A percentile compares a stretch with the other conserved stretches of the same genome.
These are phyloP conservation scores for Butyriboletus appendiculatus DNA, from an alignment of 1,284 basidiomycete species.

Conservation along the genomic window DNA sequence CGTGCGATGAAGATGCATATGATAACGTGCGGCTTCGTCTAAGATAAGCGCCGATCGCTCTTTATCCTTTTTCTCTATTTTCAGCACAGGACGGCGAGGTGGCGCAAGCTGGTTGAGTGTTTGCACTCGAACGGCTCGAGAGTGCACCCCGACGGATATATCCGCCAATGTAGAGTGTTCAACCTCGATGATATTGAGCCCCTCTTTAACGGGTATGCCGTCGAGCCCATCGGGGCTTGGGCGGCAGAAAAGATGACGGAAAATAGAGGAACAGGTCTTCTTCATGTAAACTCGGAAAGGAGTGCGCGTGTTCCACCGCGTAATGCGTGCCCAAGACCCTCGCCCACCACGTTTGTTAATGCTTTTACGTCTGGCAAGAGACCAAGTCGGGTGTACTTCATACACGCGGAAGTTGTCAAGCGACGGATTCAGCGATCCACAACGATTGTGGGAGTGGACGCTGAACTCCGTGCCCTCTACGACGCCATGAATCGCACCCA, in stretches of 20 bases:
- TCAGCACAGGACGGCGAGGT: slow-evolving; percentile 34
- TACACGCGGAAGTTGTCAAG: slow-evolving; percentile 50
- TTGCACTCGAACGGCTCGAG: slow-evolving; percentile 40
- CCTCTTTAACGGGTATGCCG: slow-evolving; percentile 30
- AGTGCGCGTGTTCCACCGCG: slow-evolving; percentile 53
- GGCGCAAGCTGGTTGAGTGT: slow-evolving; percentile 39
- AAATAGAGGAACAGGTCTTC: slow-evolving; percentile 40
- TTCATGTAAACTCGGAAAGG: slow-evolving; percentile 49
- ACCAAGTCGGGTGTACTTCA: slow-evolving; percentile 59
- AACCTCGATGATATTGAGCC: slow-evolving; percentile 40
- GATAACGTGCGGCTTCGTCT: slow-evolving; percentile 46
- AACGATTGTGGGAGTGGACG: slow-evolving; percentile 58
- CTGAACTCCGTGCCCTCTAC: slow-evolving; percentile 59
- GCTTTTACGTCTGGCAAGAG: slow-evolving; percentile 46
- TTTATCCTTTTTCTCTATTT: slow-evolving; percentile 37
- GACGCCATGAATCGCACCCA: slow-evolving; percentile 61
- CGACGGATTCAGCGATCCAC: slow-evolving; percentile 55
- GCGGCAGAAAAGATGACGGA: slow-evolving; percentile 40
- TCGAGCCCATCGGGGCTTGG: slow-evolving; percentile 28
- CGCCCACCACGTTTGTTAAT: slow-evolving; percentile 35
- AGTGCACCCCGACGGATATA: slow-evolving; percentile 41
- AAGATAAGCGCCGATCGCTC: slow-evolving; percentile 38
- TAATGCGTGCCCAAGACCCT: slow-evolving; percentile 57
- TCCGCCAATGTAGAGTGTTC: slow-evolving; percentile 39
- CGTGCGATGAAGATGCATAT: slow-evolving; percentile 46